Conservation (phyloP, 306 rosid species). For the Trifolium subterraneum region DNA sequence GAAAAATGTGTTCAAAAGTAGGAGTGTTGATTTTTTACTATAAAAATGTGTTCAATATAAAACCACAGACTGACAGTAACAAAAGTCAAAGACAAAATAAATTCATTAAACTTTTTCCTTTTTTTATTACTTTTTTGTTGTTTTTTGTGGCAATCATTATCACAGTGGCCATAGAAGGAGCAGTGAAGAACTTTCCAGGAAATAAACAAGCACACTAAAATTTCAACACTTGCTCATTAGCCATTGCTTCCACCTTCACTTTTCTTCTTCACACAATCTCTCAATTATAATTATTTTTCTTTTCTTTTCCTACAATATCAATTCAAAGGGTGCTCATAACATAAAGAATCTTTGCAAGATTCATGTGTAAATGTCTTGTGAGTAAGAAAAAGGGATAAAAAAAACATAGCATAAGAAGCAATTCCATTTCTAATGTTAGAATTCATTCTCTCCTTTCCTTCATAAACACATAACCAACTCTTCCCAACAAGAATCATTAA, state of each 20-base stretch:
- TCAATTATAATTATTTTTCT: not conserved
- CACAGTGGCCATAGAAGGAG: conserved; percentile 7
- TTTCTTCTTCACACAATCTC: not conserved
- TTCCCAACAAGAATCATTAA: conserved; percentile 16
- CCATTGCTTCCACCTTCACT: not conserved
- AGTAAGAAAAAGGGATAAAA: conserved; percentile 46
- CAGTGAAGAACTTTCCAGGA: conserved; percentile 46
- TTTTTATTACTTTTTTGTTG: not conserved
- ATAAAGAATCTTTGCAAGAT: not conserved
- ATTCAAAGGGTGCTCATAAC: not conserved
- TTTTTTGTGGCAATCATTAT: not conserved
- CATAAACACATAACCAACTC: conserved; percentile 47
- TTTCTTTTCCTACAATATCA: not conserved
- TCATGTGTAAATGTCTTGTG: conserved; percentile 6
- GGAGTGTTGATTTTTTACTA: too few species aligned
- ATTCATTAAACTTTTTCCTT: not conserved
- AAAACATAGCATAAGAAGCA: conserved; percentile 36
- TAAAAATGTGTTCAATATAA: not conserved
- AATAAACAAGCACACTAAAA: conserved; percentile 26
- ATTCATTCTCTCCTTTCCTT: conserved; percentile 30
- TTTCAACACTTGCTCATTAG: conserved; percentile 5
- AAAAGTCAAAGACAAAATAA: conserved; percentile 1
- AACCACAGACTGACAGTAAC: not conserved
- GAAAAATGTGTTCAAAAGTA: not conserved
- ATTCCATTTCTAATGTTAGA: conserved; percentile 34